Percentiles rank a stretch among this genome's conserved stretches.
These are phyloP conservation scores for Phytophthora citrophthora DNA, from an alignment of 352 stramenopile species.

Conservation along the genomic window DNA sequence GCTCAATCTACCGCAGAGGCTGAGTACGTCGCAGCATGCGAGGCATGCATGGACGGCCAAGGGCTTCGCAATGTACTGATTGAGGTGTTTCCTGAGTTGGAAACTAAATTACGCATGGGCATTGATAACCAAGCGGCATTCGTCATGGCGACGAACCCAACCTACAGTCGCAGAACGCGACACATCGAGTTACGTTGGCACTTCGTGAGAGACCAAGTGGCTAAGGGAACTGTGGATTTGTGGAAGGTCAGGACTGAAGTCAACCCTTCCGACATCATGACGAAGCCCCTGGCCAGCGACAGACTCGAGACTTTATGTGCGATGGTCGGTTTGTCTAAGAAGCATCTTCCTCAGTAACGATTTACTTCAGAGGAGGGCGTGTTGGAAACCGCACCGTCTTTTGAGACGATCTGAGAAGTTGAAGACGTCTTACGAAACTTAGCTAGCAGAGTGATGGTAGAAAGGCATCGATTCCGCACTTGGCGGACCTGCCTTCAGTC, in stretches of 20 bases:
- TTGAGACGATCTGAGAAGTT: background rate
- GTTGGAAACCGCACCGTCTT: background rate
- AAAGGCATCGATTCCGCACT: too few relatives aligned
- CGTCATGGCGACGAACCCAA: background rate
- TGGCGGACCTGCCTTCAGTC: too few relatives aligned
- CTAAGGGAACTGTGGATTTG: background rate
- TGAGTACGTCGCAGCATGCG: background rate
- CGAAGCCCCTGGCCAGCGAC: background rate
- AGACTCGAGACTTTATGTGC: background rate
- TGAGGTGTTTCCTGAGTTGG: background rate
- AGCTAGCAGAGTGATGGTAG: too few relatives aligned
- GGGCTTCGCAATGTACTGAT: background rate
- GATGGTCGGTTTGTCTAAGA: background rate
- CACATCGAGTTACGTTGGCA: conserved; percentile 3
- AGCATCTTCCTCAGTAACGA: background rate
- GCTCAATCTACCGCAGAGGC: background rate
- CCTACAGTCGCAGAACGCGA: conserved; percentile 2
- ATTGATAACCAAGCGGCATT: conserved; percentile 1
- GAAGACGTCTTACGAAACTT: too few relatives aligned
- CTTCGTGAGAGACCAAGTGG: background rate
- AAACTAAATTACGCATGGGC: background rate
- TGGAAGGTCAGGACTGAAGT: background rate
- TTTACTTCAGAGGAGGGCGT: conserved; percentile 3
- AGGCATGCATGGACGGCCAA: conserved; percentile 4
- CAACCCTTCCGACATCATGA: conserved; percentile 1